phyloP scores from a whole-genome alignment of 495 filamentous ascomycete species.

The Xylaria castorea region DNA sequence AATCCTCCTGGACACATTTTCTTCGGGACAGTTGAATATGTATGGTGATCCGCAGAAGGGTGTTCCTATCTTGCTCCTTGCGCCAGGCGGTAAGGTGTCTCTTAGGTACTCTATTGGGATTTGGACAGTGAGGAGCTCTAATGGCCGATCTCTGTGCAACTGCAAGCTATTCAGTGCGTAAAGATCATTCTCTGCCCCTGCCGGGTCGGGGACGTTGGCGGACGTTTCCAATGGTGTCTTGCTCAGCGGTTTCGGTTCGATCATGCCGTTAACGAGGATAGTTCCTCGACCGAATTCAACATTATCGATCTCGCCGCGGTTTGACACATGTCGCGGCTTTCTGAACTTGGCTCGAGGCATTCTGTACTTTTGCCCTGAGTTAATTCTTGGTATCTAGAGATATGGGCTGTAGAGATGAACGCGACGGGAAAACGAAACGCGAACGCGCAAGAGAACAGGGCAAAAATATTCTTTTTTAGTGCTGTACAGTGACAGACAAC shows the following conservation, averaged over 20 bases:
- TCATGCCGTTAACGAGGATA: conserved; percentile 19
- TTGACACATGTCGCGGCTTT: background rate
- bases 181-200: background rate
- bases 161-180: conserved; percentile 19
- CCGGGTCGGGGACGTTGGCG: background rate
- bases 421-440: background rate
- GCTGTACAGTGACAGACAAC: too few relatives aligned
- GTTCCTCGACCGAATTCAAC: background rate
- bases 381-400: background rate
- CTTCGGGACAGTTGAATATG: conserved; percentile 1
- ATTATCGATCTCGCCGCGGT: background rate
- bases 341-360: background rate
- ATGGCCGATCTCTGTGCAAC: background rate
- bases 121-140: conserved; percentile 11
- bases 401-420: background rate
- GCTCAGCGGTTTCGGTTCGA: background rate
- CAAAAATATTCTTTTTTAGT: background rate
- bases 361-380: background rate
- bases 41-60: background rate
- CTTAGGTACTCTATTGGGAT: background rate
- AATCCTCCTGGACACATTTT: background rate
- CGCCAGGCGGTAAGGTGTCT: background rate
- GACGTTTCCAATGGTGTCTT: background rate
- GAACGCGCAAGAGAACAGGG: background rate
- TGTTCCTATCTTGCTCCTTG: background rate